Evolutionary conservation across 768 basidiomycete genomes (phyloP), one percentile per base, ranked within the genome.

Genomic region (Leccinum obscurum): DNA sequence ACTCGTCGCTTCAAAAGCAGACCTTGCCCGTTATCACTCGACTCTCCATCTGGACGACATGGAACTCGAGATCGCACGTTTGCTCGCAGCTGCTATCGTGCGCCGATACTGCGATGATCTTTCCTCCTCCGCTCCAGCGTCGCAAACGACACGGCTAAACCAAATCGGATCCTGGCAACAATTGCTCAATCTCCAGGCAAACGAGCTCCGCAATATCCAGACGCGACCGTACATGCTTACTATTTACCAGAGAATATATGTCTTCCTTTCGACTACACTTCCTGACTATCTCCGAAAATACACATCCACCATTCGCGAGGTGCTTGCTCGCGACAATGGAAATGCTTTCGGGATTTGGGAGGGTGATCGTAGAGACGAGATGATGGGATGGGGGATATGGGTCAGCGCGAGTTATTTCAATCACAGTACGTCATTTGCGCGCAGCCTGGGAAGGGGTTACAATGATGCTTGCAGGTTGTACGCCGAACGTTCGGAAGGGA

Each of bases 281-380:
- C 59, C 64, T 13, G 52, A 66, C 55, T 50, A 68, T 22, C 70
- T 78, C 14, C 61, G 59, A 51, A 64, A 66, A 55, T 82, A 77
- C 54, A 67, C 82, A 4, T 78, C 75, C 10, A 77, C 78, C 9
- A 77, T 84, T 34, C 82, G 87, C n/a, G 79, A 76, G 2, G 72
- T 86, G 10, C 73, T 88, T 17, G 79, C 79, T 15, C 80, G 87
- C 13, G 86, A 88, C 60, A 79, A 81, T 24, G 86, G 87, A 22
- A 89, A 89, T 62, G 80, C 84, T 8, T 89, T 89, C 61, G 88
- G 87, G 15, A 80, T 89, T 51, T 89, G 84, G 84, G 85, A 88
- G 61, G 68, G 81, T 69, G 74, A 77, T 71, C 32, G 71, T 71
- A 57, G 73, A 74, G 60, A 75, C 54, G 85, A 86, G 70, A 84